Conservation (phyloP, 805 yeast genomes). For the Wickerhamomyces ciferrii region DNA sequence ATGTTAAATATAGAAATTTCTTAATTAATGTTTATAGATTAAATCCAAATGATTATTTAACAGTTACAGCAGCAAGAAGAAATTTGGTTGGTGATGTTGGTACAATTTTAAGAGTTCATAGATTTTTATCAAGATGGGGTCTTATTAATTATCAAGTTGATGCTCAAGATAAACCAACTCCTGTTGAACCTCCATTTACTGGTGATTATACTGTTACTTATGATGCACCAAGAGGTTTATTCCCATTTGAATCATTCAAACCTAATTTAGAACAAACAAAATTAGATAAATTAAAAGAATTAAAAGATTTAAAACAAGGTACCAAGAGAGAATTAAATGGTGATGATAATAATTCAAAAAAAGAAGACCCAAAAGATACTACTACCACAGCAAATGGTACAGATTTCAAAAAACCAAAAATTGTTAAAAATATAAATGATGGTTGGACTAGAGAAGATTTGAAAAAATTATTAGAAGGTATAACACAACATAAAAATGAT, state of each 20-base stretch:
- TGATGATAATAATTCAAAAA: constrained; percentile 5
- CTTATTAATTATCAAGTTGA: constrained; percentile 88
- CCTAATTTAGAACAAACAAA: constrained; percentile 46
- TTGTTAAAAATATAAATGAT: constrained; percentile 29
- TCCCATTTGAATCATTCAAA: constrained; percentile 83
- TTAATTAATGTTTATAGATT: constrained; percentile 84
- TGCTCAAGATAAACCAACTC: constrained; percentile 65
- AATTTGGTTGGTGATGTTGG: constrained; percentile 91
- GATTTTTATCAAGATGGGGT: constrained; percentile 88
- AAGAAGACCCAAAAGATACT: constrained; percentile 16
- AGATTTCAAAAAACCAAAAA: constrained; percentile 28
- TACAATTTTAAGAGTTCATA: constrained; percentile 77
- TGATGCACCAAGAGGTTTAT: constrained; percentile 89
- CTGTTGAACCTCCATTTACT: constrained; percentile 67
- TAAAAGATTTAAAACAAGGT: constrained; percentile 21
- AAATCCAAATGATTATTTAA: constrained; percentile 84
- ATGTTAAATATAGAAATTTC: constrained; percentile 79
- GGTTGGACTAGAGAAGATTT: constrained; percentile 69
- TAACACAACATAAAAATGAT: constrained; percentile 59
- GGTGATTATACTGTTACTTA: constrained; percentile 72
- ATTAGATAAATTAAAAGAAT: constrained; percentile 37
- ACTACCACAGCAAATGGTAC: constrained; percentile 8
- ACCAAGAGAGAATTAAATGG: constrained; percentile 8
- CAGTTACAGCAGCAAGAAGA: constrained; percentile 88
- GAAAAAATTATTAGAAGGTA: constrained; percentile 54